These are phyloP conservation scores for Dryadomyces quercivorus DNA, from an alignment of 2,329 filamentous ascomycete genomes.

Conservation along the genomic window DNA sequence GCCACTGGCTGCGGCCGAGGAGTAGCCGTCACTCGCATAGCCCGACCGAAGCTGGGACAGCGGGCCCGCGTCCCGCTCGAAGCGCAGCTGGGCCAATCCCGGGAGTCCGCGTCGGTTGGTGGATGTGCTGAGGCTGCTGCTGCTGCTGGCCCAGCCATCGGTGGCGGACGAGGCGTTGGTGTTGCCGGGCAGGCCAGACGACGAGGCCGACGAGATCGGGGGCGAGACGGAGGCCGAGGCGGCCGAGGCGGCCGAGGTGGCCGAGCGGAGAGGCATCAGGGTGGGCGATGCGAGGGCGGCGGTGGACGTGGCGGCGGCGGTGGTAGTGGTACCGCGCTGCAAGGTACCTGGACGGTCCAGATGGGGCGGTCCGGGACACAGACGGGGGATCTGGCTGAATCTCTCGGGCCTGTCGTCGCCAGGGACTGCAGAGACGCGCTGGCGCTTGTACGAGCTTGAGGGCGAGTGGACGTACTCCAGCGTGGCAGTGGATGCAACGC, in stretches of 20 bases:
- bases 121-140: neutral
- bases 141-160: neutral
- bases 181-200: neutral
- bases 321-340: neutral
- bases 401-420: neutral
- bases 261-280: neutral
- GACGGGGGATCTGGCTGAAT: slow-evolving; percentile 15
- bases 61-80: slow-evolving; percentile 20
- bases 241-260: neutral
- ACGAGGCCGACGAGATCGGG: neutral
- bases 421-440: slow-evolving; percentile 24
- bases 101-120: slow-evolving; percentile 17
- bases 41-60: slow-evolving; percentile 19
- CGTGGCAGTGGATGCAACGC: slow-evolving; percentile 12
- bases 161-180: neutral
- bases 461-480: slow-evolving; percentile 39
- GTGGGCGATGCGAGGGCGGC: neutral
- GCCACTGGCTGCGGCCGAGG: neutral
- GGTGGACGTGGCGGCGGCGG: too few species aligned
- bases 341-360: neutral
- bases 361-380: slow-evolving; percentile 21
- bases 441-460: slow-evolving; percentile 30
- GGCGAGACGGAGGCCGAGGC: neutral
- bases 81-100: slow-evolving; percentile 26
- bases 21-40: slow-evolving; percentile 23